Percentiles rank a stretch among this genome's conserved stretches.
These are phyloP conservation scores for Pyrus betulifolia DNA, from an alignment of 306 rosid species.

Conservation along the genomic window DNA sequence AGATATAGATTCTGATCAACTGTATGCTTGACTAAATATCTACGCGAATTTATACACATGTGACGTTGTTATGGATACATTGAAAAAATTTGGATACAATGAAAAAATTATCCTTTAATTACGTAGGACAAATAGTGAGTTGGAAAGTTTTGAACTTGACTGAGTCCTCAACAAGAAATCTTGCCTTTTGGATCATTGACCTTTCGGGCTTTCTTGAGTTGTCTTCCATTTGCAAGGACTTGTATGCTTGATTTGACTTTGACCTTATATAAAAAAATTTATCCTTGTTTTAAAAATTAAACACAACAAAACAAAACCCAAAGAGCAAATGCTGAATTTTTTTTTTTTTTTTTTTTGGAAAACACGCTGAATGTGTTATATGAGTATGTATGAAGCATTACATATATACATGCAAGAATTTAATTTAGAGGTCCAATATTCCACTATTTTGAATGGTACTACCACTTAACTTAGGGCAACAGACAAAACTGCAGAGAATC, in stretches of 20 bases:
- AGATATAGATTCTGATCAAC: background rate
- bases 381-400: background rate
- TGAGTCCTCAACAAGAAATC: background rate
- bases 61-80: too few species aligned
- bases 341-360: too few species aligned
- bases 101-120: too few species aligned
- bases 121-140: background rate
- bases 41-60: too few species aligned
- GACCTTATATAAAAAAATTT: background rate
- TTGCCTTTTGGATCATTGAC: background rate
- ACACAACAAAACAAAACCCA: too few species aligned
- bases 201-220: background rate
- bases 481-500: slow-evolving; percentile 2
- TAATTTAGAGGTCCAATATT: background rate
- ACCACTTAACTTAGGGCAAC: background rate
- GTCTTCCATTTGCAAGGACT: background rate
- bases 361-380: background rate
- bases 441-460: background rate
- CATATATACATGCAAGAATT: background rate
- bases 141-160: background rate
- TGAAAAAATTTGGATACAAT: too few species aligned
- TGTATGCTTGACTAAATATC: background rate
- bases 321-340: too few species aligned
- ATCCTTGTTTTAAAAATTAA: background rate
- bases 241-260: background rate